phyloP scores from a whole-genome alignment of 805 yeast species.

The Candida lessepsii region DNA sequence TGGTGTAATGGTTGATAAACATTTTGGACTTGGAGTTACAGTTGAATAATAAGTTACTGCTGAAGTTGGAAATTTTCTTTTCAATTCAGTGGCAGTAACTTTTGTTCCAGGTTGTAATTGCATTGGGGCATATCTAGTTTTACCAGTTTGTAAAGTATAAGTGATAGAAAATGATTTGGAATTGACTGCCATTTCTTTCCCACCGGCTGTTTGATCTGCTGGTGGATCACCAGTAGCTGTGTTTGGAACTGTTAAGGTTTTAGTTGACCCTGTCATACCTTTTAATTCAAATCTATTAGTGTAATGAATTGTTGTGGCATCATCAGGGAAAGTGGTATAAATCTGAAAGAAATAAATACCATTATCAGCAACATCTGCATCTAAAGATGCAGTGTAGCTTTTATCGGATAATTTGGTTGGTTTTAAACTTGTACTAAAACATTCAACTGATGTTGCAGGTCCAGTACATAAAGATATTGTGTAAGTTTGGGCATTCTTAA shows the following conservation, averaged over 20 bases:
- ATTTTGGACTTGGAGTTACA: conserved; percentile 40
- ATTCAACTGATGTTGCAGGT: conserved; percentile 46
- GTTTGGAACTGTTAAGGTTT: conserved; percentile 37
- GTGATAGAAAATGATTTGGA: conserved; percentile 61
- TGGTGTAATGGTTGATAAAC: conserved; percentile 71
- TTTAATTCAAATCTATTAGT: conserved; percentile 60
- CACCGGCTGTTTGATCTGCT: conserved; percentile 27
- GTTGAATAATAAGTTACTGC: conserved; percentile 57
- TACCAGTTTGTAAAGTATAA: conserved; percentile 78
- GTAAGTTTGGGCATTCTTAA: conserved; percentile 43
- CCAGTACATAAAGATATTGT: conserved; percentile 71
- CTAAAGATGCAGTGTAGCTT: conserved; percentile 43
- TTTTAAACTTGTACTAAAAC: conserved; percentile 32
- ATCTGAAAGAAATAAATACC: conserved; percentile 79
- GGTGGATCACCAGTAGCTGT: conserved; percentile 43
- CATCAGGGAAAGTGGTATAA: conserved; percentile 41
- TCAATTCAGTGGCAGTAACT: conserved; percentile 60
- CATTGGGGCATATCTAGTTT: conserved; percentile 85
- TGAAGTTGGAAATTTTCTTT: conserved; percentile 65
- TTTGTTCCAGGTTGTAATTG: conserved; percentile 83
- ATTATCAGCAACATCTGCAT: conserved; percentile 46
- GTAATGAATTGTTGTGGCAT: conserved; percentile 59
- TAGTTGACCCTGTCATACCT: conserved; percentile 72
- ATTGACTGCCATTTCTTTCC: conserved; percentile 22
- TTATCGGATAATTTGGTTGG: conserved; percentile 14